Evolutionary conservation across 148 eudicot genomes (phyloP).

Genomic region (Rhododendron griersonianum): DNA sequence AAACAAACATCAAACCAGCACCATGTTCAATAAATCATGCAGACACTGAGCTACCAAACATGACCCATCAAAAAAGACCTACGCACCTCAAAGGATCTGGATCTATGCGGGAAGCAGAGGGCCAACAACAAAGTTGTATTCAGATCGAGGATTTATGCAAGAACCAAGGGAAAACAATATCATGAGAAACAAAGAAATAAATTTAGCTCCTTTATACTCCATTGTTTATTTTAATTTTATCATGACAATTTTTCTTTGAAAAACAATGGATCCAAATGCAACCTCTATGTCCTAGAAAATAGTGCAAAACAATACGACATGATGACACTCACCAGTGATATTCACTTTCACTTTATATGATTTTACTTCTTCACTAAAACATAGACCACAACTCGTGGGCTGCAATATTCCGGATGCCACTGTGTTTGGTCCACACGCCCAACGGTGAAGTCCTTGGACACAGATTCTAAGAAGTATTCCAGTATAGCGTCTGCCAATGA

Average conservation of each 20-base stretch:
- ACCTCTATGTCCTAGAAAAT: background rate
- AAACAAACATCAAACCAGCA: background rate
- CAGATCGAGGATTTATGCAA: background rate
- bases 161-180: background rate
- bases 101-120: background rate
- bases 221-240: background rate
- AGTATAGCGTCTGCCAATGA: conserved; percentile 57
- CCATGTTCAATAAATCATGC: background rate
- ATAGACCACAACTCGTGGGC: conserved; percentile 77
- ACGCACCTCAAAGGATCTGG: background rate
- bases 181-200: background rate
- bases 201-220: background rate
- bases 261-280: background rate
- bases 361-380: conserved; percentile 47
- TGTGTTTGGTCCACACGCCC: conserved; percentile 68
- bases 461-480: conserved; percentile 80
- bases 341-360: background rate
- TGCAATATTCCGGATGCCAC: conserved; percentile 81
- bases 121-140: background rate
- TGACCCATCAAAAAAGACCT: background rate
- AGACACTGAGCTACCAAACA: background rate
- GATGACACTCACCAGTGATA: background rate
- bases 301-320: background rate
- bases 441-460: conserved; percentile 52
- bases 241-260: background rate